These are phyloP conservation scores for Eremothecium coryli DNA, from an alignment of 1,139 yeast genomes.

Conservation along the genomic window DNA sequence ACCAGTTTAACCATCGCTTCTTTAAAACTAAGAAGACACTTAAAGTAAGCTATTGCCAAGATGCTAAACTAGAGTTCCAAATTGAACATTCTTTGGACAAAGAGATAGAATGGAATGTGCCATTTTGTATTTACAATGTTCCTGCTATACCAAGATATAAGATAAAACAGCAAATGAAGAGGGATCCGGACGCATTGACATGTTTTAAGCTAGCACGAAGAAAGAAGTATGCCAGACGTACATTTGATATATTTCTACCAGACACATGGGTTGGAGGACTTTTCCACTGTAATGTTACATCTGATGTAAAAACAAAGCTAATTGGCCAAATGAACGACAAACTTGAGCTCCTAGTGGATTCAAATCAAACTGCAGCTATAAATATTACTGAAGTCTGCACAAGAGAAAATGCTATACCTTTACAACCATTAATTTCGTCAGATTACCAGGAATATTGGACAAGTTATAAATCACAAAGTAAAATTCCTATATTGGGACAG, in stretches of 20 bases:
- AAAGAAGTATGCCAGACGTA: constrained; percentile 46
- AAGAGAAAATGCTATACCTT: constrained; percentile 35
- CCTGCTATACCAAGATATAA: constrained; percentile 6
- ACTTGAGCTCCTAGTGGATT: constrained; percentile 7
- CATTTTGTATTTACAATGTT: constrained; percentile 42
- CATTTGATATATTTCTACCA: constrained; percentile 46
- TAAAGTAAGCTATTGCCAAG: constrained; percentile 45
- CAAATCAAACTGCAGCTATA: constrained; percentile 20
- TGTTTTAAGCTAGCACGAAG: constrained; percentile 60
- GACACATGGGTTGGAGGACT: constrained; percentile 59
- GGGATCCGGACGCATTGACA: constrained; percentile 30
- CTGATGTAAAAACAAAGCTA: constrained; percentile 25
- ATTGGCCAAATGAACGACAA: constrained; percentile 25
- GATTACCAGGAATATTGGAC: constrained; percentile 43
- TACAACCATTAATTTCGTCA: constrained; percentile 55
- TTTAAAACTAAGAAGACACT: constrained; percentile 41
- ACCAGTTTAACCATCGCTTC: constrained; percentile 35
- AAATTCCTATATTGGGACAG: constrained; percentile 7
- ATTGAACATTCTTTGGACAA: constrained; percentile 33
- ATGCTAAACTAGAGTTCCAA: constrained; percentile 45
- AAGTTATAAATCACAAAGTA: constrained; percentile 25
- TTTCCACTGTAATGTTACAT: constrained; percentile 42
- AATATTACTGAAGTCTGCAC: constrained; percentile 29
- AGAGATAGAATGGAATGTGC: constrained; percentile 44
- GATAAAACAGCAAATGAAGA: constrained; percentile 12